Conservation (phyloP, 2,329 filamentous ascomycete species). For the Neofusicoccum umdonicola region DNA sequence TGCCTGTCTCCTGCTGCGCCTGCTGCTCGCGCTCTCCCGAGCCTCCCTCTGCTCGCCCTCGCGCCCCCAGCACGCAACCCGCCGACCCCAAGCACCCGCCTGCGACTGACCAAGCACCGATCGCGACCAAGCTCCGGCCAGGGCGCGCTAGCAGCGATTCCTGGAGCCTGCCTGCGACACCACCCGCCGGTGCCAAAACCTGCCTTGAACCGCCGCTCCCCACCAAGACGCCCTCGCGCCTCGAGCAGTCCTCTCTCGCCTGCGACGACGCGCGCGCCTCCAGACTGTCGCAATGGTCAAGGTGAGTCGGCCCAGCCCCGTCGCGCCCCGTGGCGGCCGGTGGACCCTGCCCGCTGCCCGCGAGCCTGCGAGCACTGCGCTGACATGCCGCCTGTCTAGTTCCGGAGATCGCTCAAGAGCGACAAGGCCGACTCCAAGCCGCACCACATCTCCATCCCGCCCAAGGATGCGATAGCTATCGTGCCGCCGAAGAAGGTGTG, state of each 20-base stretch:
- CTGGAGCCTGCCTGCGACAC: conserved; percentile 8
- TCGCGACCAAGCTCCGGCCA: conserved; percentile 4
- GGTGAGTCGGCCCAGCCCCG: conserved; percentile 22
- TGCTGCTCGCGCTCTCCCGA: neutral
- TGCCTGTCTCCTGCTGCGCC: neutral
- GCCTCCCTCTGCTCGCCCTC: neutral
- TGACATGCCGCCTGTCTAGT: conserved; percentile 32
- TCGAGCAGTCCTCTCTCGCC: conserved; percentile 3
- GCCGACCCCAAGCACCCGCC: conserved; percentile 1
- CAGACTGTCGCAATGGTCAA: conserved; percentile 25
- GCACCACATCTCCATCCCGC: conserved; percentile 72
- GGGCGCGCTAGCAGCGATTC: conserved; percentile 13
- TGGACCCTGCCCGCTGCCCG: conserved; percentile 11
- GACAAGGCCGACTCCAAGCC: conserved; percentile 72
- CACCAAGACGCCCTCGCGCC: neutral
- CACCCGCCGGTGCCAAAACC: conserved; percentile 7
- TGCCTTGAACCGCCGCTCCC: conserved; percentile 4
- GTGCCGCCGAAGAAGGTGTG: conserved; percentile 88
- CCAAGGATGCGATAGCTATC: conserved; percentile 84
- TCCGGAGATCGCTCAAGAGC: conserved; percentile 86
- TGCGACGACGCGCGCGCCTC: neutral
- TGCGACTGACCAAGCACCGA: conserved; percentile 3
- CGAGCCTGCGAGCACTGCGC: conserved; percentile 3
- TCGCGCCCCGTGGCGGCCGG: conserved; percentile 15
- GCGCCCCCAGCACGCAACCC: neutral